phyloP scores from a whole-genome alignment of 1,284 basidiomycete genomes.

The Cutaneotrichosporon dermatis region DNA sequence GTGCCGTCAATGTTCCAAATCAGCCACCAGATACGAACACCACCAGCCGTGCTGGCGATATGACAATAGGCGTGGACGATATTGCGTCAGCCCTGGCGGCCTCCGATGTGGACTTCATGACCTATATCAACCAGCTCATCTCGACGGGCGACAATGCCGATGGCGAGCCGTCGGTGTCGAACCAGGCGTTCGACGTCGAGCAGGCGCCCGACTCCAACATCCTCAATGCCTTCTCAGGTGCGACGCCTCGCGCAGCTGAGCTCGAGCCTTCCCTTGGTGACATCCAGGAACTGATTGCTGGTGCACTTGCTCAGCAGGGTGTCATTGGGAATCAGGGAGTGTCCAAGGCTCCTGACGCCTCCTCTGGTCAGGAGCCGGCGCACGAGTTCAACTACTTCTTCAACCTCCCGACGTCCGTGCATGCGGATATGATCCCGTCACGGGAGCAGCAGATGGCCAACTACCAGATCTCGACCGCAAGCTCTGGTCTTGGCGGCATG shows the following conservation, averaged over 20 bases:
- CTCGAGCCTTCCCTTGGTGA: constrained; percentile 13
- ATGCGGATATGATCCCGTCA: too few species aligned
- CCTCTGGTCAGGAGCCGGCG: neutral
- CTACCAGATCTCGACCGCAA: neutral
- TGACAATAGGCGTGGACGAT: constrained; percentile 19
- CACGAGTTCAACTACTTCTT: constrained; percentile 2
- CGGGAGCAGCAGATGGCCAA: constrained; percentile 1
- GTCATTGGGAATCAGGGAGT: constrained; percentile 2
- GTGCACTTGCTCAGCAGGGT: constrained; percentile 17
- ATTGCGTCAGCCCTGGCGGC: constrained; percentile 16
- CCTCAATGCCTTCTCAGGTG: neutral
- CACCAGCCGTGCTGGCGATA: constrained; percentile 6
- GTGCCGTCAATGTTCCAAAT: neutral
- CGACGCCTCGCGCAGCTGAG: neutral
- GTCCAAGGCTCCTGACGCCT: neutral
- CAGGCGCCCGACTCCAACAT: constrained; percentile 1
- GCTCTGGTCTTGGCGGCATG: neutral
- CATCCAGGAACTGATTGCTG: constrained; percentile 19
- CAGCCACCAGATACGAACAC: neutral
- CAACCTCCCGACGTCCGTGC: neutral
- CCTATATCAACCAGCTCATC: constrained; percentile 25
- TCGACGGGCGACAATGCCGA: neutral
- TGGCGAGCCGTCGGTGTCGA: neutral
- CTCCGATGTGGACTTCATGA: constrained; percentile 26
- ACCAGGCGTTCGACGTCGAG: neutral